These are phyloP conservation scores for Apiotrichum sp. DNA, from an alignment of 1,284 basidiomycete genomes.

Conservation along the genomic window DNA sequence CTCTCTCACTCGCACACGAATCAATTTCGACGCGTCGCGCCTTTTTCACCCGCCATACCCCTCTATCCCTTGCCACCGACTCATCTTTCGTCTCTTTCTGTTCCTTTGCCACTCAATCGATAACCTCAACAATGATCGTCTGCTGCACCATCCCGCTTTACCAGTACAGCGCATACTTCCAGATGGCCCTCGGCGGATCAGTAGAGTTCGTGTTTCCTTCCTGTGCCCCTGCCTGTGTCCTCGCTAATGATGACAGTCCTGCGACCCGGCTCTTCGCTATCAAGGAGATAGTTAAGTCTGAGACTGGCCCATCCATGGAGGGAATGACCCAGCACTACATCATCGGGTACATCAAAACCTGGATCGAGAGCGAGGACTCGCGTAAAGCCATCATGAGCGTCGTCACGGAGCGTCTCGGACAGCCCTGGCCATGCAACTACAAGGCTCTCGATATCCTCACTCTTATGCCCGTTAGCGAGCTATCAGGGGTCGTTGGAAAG, in stretches of 20 bases:
- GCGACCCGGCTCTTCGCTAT: background rate
- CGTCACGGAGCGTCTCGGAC: constrained; percentile 31
- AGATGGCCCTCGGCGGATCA: background rate
- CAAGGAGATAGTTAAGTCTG: constrained; percentile 1
- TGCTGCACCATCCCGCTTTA: background rate
- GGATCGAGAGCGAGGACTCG: constrained; percentile 16
- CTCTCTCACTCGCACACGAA: too few relatives aligned
- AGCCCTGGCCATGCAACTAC: constrained; percentile 41
- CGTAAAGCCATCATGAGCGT: constrained; percentile 35
- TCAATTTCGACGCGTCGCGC: too few relatives aligned
- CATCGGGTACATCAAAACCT: background rate
- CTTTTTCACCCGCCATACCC: too few relatives aligned
- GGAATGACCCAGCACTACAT: background rate
- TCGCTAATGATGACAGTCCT: background rate
- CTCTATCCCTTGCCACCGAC: too few relatives aligned
- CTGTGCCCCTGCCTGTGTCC: background rate
- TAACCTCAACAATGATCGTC: background rate
- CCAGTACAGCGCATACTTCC: constrained; percentile 13
- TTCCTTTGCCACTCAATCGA: background rate
- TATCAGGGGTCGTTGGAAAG: constrained; percentile 24
- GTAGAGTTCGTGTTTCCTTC: background rate
- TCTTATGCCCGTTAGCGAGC: constrained; percentile 20
- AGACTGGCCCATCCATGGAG: background rate
- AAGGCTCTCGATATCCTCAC: constrained; percentile 33
- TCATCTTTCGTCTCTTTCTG: background rate